phyloP scores from a whole-genome alignment of 2,329 filamentous ascomycete genomes.

The Cladosporium sp. region DNA sequence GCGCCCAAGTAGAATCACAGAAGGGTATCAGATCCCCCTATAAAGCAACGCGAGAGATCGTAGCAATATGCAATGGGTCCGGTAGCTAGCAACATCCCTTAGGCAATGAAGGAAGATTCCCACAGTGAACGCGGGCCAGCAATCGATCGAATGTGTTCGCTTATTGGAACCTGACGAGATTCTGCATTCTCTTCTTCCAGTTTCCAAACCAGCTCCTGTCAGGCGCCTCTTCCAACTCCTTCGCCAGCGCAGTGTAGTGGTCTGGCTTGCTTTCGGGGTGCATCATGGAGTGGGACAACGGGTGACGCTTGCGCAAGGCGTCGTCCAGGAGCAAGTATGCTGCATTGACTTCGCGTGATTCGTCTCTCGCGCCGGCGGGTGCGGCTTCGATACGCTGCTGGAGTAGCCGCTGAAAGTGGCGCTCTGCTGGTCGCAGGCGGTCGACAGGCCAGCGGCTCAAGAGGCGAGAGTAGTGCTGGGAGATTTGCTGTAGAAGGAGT shows the following conservation, averaged over 20 bases:
- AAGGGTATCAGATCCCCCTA: neutral
- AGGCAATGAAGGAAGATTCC: neutral
- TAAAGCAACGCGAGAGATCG: neutral
- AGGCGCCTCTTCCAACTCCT: slow-evolving; percentile 51
- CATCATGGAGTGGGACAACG: slow-evolving; percentile 43
- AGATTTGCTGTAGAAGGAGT: slow-evolving; percentile 25
- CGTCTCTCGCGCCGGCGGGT: slow-evolving; percentile 26
- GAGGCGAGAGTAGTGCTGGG: slow-evolving; percentile 48
- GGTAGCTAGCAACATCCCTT: neutral
- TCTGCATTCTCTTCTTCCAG: slow-evolving; percentile 38
- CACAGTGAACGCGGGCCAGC: neutral
- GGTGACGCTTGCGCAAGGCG: slow-evolving; percentile 49
- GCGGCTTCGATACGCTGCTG: slow-evolving; percentile 36
- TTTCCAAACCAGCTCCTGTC: slow-evolving; percentile 43
- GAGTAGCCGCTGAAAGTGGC: slow-evolving; percentile 39
- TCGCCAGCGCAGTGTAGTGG: slow-evolving; percentile 49
- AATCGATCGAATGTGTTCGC: neutral
- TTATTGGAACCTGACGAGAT: slow-evolving; percentile 7
- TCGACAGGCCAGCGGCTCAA: slow-evolving; percentile 48
- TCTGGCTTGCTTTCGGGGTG: slow-evolving; percentile 47
- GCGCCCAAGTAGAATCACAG: neutral
- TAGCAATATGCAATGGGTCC: neutral
- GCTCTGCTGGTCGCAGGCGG: slow-evolving; percentile 42
- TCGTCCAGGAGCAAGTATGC: slow-evolving; percentile 58
- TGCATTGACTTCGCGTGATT: slow-evolving; percentile 50